phyloP scores from a whole-genome alignment of 2,329 filamentous ascomycete genomes.

The Alternaria alternata region DNA sequence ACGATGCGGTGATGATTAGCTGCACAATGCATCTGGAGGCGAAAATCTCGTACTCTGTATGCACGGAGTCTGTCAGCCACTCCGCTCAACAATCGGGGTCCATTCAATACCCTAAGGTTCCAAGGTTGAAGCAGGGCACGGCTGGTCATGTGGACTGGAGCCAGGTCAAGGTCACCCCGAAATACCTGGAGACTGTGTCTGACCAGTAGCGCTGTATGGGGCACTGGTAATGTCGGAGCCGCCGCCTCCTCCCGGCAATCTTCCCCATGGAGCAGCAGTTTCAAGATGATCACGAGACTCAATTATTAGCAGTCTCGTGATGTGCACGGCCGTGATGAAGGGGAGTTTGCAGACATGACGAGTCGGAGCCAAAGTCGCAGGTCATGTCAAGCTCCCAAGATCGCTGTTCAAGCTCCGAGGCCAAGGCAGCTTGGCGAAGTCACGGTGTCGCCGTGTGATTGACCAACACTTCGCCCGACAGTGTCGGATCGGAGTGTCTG shows the following conservation, averaged over 20 bases:
- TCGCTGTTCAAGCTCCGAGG: background rate
- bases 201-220: conserved; percentile 3
- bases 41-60: conserved; percentile 3
- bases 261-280: background rate
- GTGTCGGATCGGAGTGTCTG: conserved; percentile 6
- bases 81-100: conserved; percentile 12
- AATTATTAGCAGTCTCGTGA: background rate
- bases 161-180: conserved; percentile 1
- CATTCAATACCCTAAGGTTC: background rate
- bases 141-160: conserved; percentile 8
- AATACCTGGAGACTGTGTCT: background rate
- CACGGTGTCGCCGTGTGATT: background rate
- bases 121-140: background rate
- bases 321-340: background rate
- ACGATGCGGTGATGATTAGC: background rate
- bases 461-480: background rate
- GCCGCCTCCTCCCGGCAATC: background rate
- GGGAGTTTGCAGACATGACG: background rate
- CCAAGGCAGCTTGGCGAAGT: conserved; percentile 14
- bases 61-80: conserved; percentile 6
- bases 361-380: background rate
- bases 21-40: conserved; percentile 12
- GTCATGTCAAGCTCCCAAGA: conserved; percentile 4
- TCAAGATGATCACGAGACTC: background rate
- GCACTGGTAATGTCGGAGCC: background rate